phyloP scores from a whole-genome alignment of 305 asterid species.

The Caryopteris hybrid region DNA sequence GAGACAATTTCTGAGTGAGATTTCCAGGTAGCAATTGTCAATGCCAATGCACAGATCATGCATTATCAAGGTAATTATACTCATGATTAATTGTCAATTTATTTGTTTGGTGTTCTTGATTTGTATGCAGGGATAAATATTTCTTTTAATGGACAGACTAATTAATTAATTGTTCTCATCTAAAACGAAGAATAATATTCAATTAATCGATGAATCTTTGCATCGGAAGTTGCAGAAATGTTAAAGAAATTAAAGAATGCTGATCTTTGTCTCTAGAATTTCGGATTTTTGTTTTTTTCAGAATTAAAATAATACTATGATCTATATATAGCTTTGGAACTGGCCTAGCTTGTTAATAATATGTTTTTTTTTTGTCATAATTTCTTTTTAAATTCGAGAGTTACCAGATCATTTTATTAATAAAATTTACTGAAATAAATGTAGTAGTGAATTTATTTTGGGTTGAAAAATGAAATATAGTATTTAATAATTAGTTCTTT shows the following conservation, averaged over 20 bases:
- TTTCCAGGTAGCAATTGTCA: slow-evolving; percentile 28
- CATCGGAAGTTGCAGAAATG: slow-evolving; percentile 20
- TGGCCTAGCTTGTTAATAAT: background rate
- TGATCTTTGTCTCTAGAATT: slow-evolving; percentile 33
- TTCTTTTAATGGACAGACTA: background rate
- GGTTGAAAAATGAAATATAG: no score
- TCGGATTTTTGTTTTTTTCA: background rate
- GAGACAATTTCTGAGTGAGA: slow-evolving; percentile 56
- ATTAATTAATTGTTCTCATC: slow-evolving; percentile 20
- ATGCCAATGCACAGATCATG: slow-evolving; percentile 29
- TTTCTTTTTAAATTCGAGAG: no score
- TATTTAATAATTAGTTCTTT: no score
- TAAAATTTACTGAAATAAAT: no score
- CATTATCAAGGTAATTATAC: slow-evolving; percentile 30
- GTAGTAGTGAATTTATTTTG: no score
- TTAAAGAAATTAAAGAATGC: slow-evolving; percentile 21
- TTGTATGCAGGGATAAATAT: slow-evolving; percentile 16
- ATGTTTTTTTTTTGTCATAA: no score
- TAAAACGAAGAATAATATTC: background rate
- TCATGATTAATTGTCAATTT: slow-evolving; percentile 3
- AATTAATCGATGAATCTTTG: slow-evolving; percentile 24
- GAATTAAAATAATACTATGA: background rate
- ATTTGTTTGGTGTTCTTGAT: slow-evolving; percentile 14
- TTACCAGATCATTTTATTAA: no score
- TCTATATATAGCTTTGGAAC: background rate